Evolutionary conservation across 2,329 filamentous ascomycete genomes (phyloP).

Genomic region (Pseudogymnoascus sp.): DNA sequence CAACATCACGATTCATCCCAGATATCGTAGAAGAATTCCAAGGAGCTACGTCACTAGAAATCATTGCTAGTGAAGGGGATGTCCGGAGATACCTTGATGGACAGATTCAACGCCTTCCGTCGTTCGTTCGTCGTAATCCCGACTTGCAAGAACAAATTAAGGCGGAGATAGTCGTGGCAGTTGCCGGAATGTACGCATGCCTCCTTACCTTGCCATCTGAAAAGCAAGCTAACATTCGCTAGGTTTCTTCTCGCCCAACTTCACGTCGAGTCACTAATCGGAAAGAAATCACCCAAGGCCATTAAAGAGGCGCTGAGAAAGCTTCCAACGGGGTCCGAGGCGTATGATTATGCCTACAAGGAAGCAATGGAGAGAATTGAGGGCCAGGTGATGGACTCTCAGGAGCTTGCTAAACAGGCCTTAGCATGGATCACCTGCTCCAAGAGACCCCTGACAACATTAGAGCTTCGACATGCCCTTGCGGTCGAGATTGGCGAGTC

Average conservation of each 20-base stretch:
- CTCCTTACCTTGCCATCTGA: conserved; percentile 10
- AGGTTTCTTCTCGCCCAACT: conserved; percentile 36
- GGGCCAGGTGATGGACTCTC: conserved; percentile 28
- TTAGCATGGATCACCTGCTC: conserved; percentile 37
- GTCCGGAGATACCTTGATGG: conserved; percentile 27
- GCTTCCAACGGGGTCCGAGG: conserved; percentile 27
- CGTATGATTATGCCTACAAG: conserved; percentile 35
- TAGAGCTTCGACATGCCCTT: conserved; percentile 38
- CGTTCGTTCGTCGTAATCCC: conserved; percentile 14
- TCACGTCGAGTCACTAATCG: conserved; percentile 30
- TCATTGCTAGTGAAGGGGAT: conserved; percentile 30
- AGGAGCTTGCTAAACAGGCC: conserved; percentile 33
- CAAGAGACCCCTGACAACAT: conserved; percentile 27
- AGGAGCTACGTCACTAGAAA: conserved; percentile 21
- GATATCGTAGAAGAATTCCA: conserved; percentile 20
- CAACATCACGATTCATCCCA: conserved; percentile 23
- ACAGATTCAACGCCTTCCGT: conserved; percentile 20
- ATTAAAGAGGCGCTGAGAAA: conserved; percentile 29
- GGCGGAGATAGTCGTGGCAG: conserved; percentile 20
- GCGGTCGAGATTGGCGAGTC: conserved; percentile 26
- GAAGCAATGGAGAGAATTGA: conserved; percentile 37
- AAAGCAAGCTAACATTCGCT: conserved; percentile 11
- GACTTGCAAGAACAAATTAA: conserved; percentile 22
- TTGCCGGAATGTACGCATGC: conserved; percentile 30
- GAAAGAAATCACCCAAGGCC: conserved; percentile 28